Evolutionary conservation across 2,329 filamentous ascomycete species (phyloP).

Genomic region (Cordyceps tenuipes): DNA sequence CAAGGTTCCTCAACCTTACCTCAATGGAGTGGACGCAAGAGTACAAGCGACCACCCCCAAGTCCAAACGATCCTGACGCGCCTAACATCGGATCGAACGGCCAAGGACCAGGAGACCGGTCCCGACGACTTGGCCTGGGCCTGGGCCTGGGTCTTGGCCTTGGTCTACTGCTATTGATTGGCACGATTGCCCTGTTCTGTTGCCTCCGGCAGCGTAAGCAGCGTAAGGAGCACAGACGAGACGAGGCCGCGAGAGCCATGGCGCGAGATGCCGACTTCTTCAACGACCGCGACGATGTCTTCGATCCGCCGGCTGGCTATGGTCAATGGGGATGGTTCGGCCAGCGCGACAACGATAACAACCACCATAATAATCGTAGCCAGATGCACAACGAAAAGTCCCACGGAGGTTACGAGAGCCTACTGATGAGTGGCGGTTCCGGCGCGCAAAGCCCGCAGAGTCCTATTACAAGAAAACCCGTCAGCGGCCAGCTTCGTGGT

Average conservation of each 20-base stretch:
- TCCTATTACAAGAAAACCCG: constrained; percentile 27
- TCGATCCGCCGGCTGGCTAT: constrained; percentile 21
- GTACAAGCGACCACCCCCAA: constrained; percentile 38
- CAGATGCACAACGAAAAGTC: constrained; percentile 25
- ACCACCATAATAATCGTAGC: neutral
- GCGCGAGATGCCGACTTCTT: constrained; percentile 42
- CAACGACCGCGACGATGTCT: constrained; percentile 38
- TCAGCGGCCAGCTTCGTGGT: constrained; percentile 22
- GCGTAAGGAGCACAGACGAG: constrained; percentile 28
- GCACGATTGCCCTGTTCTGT: constrained; percentile 39
- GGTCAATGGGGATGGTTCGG: constrained; percentile 26
- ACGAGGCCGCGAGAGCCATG: constrained; percentile 40
- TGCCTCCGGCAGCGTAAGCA: constrained; percentile 36
- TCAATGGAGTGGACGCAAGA: constrained; percentile 43
- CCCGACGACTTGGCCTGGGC: constrained; percentile 45
- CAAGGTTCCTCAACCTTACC: constrained; percentile 49
- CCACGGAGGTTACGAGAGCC: constrained; percentile 39
- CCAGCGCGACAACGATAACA: neutral
- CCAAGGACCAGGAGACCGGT: constrained; percentile 12
- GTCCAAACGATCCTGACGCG: constrained; percentile 14
- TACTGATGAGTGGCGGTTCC: constrained; percentile 28
- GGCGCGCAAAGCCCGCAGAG: constrained; percentile 13
- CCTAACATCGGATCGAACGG: constrained; percentile 17
- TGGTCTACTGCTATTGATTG: constrained; percentile 36
- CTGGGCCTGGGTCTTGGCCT: constrained; percentile 58